Percentiles rank a stretch among this genome's conserved stretches.
phyloP scores from a whole-genome alignment of 441 rosid genomes.

The Adansonia madagascariensis region DNA sequence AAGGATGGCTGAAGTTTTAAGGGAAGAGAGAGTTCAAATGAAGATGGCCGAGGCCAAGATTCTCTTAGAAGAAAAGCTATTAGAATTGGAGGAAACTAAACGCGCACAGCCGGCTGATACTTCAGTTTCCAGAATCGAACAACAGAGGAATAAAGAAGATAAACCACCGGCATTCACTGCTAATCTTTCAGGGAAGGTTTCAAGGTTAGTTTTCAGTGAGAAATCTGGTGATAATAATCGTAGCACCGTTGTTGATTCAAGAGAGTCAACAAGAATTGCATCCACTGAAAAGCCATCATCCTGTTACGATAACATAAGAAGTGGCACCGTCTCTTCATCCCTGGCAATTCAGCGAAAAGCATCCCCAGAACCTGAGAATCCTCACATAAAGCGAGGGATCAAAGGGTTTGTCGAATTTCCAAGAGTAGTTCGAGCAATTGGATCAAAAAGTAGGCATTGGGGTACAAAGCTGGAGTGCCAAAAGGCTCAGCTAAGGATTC shows the following conservation, averaged over 20 bases:
- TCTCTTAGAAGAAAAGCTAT: constrained; percentile 67
- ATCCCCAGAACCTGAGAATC: constrained; percentile 66
- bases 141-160: constrained; percentile 28
- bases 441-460: constrained; percentile 72
- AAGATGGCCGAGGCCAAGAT: constrained; percentile 79
- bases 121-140: constrained; percentile 7
- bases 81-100: constrained; percentile 43
- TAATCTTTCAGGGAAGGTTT: constrained; percentile 38
- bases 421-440: constrained; percentile 63
- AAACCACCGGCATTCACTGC: constrained; percentile 23
- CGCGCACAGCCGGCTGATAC: constrained; percentile 12
- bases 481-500: constrained; percentile 67
- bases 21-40: constrained; percentile 93
- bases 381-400: constrained; percentile 80
- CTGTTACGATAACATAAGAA: constrained; percentile 21
- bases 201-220: constrained; percentile 38
- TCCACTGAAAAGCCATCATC: constrained; percentile 27
- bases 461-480: constrained; percentile 82
- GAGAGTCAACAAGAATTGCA: constrained; percentile 31
- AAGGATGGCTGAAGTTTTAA: constrained; percentile 65
- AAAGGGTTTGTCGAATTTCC: constrained; percentile 88
- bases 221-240: constrained; percentile 25
- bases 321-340: constrained; percentile 25
- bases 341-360: constrained; percentile 38
- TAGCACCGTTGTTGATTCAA: constrained; percentile 14